Conservation (phyloP, 140 eudicot genomes). For the Ambrosia hybrid region DNA sequence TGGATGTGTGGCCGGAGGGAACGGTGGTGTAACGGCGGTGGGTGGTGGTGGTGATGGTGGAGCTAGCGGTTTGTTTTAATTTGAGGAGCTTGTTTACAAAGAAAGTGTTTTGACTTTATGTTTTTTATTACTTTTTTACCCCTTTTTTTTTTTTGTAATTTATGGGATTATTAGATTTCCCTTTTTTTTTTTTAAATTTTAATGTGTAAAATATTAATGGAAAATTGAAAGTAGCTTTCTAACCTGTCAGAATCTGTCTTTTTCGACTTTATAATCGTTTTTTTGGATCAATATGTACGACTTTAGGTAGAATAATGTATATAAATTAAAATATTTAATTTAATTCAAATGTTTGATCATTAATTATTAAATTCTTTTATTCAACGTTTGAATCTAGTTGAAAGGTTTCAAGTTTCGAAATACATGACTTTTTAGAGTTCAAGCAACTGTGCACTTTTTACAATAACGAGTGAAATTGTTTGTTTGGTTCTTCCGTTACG, state of each 20-base stretch:
- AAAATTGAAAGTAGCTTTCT: conserved; percentile 30
- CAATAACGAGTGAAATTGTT: too few relatives aligned
- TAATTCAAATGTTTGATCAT: background rate
- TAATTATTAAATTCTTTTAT: background rate
- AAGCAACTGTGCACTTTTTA: too few relatives aligned
- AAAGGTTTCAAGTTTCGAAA: too few relatives aligned
- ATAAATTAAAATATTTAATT: background rate
- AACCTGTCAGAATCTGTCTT: conserved; percentile 18
- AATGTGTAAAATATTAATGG: conserved; percentile 22
- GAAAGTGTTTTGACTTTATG: conserved; percentile 52
- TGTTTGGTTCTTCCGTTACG: too few relatives aligned
- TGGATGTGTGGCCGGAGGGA: conserved; percentile 11
- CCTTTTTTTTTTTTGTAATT: background rate
- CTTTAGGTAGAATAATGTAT: conserved; percentile 15
- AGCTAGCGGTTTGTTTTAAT: conserved; percentile 44
- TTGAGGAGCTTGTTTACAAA: conserved; percentile 51
- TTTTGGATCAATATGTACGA: conserved; percentile 18
- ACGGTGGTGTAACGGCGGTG: conserved; percentile 21
- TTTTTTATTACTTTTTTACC: background rate
- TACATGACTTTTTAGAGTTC: too few relatives aligned
- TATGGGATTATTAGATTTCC: background rate
- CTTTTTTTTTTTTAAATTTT: background rate
- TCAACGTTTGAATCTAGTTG: too few relatives aligned
- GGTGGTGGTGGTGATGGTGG: conserved; percentile 41
- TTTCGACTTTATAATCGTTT: conserved; percentile 9